Base-by-base conservation (phyloP, 2,329 filamentous ascomycete species). In the Neospermospora avenae region DNA sequence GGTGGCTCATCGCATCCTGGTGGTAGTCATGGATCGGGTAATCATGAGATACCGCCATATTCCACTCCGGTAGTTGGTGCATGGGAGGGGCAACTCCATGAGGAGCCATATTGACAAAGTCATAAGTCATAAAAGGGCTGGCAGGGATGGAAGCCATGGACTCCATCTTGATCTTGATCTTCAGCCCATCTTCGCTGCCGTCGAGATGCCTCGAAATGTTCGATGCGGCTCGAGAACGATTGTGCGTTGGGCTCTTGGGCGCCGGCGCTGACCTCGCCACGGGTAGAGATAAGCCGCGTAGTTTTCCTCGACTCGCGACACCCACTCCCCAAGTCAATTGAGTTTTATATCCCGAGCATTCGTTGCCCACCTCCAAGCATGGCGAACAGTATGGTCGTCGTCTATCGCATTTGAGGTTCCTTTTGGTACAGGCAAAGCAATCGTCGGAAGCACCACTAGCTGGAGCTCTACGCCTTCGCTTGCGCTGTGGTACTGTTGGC, bases 251-350 rank as follows among this genome's bases (percentile, higher is more conserved):
- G 55, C 70, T 74, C 57, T 65, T 70, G 7, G 78, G 75, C 2
- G 76, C 74, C 1, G 80, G 77, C 22, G 81, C 75, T 16, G 83
- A 82, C 72, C 85, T 86, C 58, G 84, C 85, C 63, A 88, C 81
- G 60, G 85, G 85, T 60, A 96, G 79, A 59, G 93, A 93, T 67
- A 97, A 81, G 41, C 93, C 93, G 63, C 93, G 86, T 65, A 98
- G 85, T 80, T 98, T 98, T 72, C 93, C 93, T 71, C 93, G 87
- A 76, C 93, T 97, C 59, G 93, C 93, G 61, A 98, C 93, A 55
- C 93, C 93, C 51, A 97, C 91, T 44, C 92, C 92, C 93, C 93
- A 98, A 49, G 93, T 98, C 76, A 98, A 81, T 69, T 93, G 93
- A 16, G 93, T 98, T 78, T 96, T 96, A 81, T 98, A 98, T 61